Evolutionary conservation across 2,329 filamentous ascomycete genomes (phyloP), one percentile per base, ranked within the genome.

Genomic region (Pezicula carpinea): DNA sequence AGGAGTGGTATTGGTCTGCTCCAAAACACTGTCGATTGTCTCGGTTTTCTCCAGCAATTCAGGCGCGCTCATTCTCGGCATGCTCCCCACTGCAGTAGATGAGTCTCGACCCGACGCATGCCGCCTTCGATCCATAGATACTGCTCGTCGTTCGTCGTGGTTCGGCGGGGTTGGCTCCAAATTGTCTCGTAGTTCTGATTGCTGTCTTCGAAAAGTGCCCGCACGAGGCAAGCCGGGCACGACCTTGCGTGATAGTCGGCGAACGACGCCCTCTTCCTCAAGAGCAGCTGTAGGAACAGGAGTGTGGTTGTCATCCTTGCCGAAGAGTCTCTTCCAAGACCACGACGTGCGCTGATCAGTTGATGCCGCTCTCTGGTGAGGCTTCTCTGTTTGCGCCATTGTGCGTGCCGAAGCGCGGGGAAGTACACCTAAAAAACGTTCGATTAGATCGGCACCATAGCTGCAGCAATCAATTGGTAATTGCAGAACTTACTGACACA

Each of bases 161-260:
- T 81, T 78, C 5, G 79, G 76, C 40, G 83, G 72, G 35, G 82
- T 74, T 38, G 87, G 82, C 49, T 85, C 74, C 45, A 95, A 73
- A 59, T 82, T 84, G 57, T 87, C 81, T 56, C 89, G 79, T 53
- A 80, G 77, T 67, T 96, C 91, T 22, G 89, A 92, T 63, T 87
- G 79, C 65, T 92, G 89, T 58, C 90, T 80, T 66, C 83, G 86
- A 68, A 95, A 90, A 0, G 89, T 95, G 58, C 85, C 80, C 4
- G 83, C 74, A 41, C 89, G 80, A 33, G 89, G 88, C 32, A 96
- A 70, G 14, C 85, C 85, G 15, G 89, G 85, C 14, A 91, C 81
- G n/a, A 89, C 87, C 59, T 76, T 82, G 55, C 80, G 49, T 5
- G 62, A 65, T 14, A 64, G 29, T 43, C 60, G 53, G 36, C 59